Base-by-base conservation (phyloP, 768 basidiomycete genomes). In the Sarcodon aspratus region DNA sequence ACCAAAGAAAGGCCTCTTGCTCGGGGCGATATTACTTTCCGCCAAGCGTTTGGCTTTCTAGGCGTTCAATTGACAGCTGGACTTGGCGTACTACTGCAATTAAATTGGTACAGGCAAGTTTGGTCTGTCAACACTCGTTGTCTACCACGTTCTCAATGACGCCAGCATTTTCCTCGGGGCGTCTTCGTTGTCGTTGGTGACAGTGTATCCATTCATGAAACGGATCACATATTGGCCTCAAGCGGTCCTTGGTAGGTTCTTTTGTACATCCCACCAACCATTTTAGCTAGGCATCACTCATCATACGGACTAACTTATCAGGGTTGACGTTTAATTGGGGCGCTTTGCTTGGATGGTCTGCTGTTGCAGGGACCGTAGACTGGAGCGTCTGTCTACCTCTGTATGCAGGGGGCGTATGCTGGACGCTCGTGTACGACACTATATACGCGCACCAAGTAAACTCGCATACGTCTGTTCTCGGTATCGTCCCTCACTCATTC, bases 271-370 rank as follows among this genome's bases (percentile, higher is more conserved):
- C 11, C 9, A 7, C 18, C 9, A 8, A 6, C 18, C 7, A 34
- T 7, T 4, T 15, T 44, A 5, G 5, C 11, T 11, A 17, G 32
- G 2, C 32, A 1, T 27, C 15, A 13, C 38, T 32, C 12, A 46
- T 27, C 42, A n/a, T 8, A 9, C 11, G 10, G n/a, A 11, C 40
- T 34, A 38, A 43, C 4, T 43, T 10, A 3, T 4, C 57, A 94
- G 93, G 94, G 9, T 73, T 98, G 43, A 82, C 94, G 0, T 99
- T 94, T 65, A 98, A 97, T 66, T 99, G 95, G 95, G 96, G 96
- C 13, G 82, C 91, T 1, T 66, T 99, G 1, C 78, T 98, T 13
- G 96, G 96, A 18, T 97, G 94, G 87, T 94, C 96, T 3, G 94
- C 96, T 2, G 81, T 98, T 4, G 78, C 85, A 1, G 91, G 89